Base-by-base conservation (phyloP, 257 asterid species). In the Ocimum tenuiflorum region DNA sequence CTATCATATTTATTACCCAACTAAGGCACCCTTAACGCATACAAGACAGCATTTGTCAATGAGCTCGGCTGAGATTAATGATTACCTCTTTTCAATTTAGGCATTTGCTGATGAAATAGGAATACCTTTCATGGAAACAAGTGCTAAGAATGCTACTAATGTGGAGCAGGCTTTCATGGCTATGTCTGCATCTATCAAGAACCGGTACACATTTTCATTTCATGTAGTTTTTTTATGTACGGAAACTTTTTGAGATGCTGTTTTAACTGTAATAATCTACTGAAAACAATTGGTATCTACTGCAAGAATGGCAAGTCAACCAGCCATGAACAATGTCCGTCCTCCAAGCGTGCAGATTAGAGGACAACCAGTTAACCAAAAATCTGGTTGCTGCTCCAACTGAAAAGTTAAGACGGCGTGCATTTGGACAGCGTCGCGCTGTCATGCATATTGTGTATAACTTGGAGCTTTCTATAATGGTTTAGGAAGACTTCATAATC, bases 291-390 rank as follows among this genome's bases (percentile, higher is more conserved):
- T 54, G 47, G 10, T 36, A 36, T 14, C 17, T 59, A 8, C 9
- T 77, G n/a, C 60, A 75, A 89, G 97, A 84, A 90, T 90, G 97
- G 97, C 97, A 19, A 90, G 88, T 67, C 95, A 90, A 72, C 95
- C 95, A 29, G 79, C 84, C 36, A 77, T 78, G 82, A 87, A 71
- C 71, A 85, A 75, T 63, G 89, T 88, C 14, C 85, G 95, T 31
- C 97, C 91, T 33, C 86, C 91, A 13, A 85, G 94, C 0, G 94
- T 90, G 63, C 89, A 90, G 81, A 87, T 90, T 73, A 84, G 86
- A 29, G 94, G 95, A 72, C 95, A 85, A 31, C 90, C 94, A 1
- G 90, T 90, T 66, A 87, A 85, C 81, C 94, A 90, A 59, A 90
- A 77, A 24, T 78, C 91, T 10, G 94, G 95, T 31, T 90, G 97